These are phyloP conservation scores for Phytophthora pisi DNA, from an alignment of 352 stramenopile species.

Conservation along the genomic window DNA sequence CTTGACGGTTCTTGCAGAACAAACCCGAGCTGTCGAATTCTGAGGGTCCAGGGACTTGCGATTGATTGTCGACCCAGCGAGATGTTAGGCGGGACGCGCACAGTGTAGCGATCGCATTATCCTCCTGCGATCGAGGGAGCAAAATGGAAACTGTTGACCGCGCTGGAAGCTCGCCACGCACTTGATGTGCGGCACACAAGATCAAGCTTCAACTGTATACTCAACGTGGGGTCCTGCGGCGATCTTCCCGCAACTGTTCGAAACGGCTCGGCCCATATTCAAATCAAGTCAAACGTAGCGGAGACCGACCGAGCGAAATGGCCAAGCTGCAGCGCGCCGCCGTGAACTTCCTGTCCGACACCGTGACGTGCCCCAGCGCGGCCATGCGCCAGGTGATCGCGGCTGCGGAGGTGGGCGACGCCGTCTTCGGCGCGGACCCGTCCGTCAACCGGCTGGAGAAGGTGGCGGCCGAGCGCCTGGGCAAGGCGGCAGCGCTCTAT, in stretches of 20 bases:
- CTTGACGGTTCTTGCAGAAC: too few relatives aligned
- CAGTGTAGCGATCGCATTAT: background rate
- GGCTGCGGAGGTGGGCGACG: constrained; percentile 75
- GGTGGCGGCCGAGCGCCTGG: constrained; percentile 92
- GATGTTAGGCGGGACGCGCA: background rate
- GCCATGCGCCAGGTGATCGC: constrained; percentile 94
- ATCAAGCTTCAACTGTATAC: constrained; percentile 2
- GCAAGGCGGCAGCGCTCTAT: constrained; percentile 95
- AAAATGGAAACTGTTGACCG: background rate
- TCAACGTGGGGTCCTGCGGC: constrained; percentile 3
- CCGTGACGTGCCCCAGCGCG: constrained; percentile 92
- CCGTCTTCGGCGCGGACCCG: constrained; percentile 89
- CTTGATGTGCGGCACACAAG: constrained; percentile 1
- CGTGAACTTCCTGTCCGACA: constrained; percentile 97
- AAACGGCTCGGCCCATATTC: constrained; percentile 6
- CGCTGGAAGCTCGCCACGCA: too few relatives aligned
- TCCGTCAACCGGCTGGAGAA: constrained; percentile 94
- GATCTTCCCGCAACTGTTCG: constrained; percentile 1
- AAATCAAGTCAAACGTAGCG: constrained; percentile 16
- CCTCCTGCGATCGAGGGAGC: background rate
- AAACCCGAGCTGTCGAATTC: background rate
- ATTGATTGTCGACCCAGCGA: background rate
- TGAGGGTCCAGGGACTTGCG: background rate
- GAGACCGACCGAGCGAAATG: constrained; percentile 23
- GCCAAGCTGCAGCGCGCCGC: constrained; percentile 28